A percentile compares a stretch with the other conserved stretches of the same genome.
Conservation (phyloP, 2,329 filamentous ascomycete species). For the Aspergillus sp. region DNA sequence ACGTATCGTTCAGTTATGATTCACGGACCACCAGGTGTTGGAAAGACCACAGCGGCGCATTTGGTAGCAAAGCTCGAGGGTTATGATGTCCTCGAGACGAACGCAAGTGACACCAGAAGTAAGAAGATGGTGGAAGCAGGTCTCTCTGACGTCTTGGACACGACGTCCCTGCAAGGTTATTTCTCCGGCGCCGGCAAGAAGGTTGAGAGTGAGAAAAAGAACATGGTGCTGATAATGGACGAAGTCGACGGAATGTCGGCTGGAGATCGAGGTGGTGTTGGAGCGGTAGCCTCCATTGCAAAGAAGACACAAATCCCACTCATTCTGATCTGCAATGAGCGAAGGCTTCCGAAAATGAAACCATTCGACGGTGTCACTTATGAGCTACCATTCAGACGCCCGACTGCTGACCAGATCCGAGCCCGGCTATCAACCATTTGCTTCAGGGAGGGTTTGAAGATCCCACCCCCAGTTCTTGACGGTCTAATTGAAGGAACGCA, state of each 20-base stretch:
- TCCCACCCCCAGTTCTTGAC: conserved; percentile 78
- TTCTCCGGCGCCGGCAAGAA: conserved; percentile 80
- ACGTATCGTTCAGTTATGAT: conserved; percentile 86
- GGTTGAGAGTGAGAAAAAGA: conserved; percentile 78
- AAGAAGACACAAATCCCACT: conserved; percentile 92
- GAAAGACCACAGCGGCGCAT: conserved; percentile 96
- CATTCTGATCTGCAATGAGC: conserved; percentile 97
- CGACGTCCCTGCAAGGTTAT: conserved; percentile 85
- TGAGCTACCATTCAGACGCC: conserved; percentile 82
- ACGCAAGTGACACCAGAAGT: conserved; percentile 91
- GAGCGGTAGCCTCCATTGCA: conserved; percentile 87
- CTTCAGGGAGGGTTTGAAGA: conserved; percentile 81
- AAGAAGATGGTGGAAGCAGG: conserved; percentile 91
- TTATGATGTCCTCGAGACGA: conserved; percentile 90
- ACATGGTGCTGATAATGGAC: conserved; percentile 95
- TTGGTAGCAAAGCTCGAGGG: conserved; percentile 88
- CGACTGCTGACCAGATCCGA: conserved; percentile 84
- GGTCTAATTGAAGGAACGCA: conserved; percentile 92
- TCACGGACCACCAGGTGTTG: conserved; percentile 90
- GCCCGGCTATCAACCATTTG: conserved; percentile 94
- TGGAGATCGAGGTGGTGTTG: conserved; percentile 91
- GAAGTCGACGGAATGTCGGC: conserved; percentile 99
- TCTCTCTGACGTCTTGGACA: conserved; percentile 85
- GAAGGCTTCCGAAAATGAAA: conserved; percentile 92
- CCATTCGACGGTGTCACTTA: conserved; percentile 85